A percentile compares a stretch with the other conserved stretches of the same genome.
Evolutionary conservation across 768 basidiomycete genomes (phyloP).

Genomic region (Auriculariales sp.): DNA sequence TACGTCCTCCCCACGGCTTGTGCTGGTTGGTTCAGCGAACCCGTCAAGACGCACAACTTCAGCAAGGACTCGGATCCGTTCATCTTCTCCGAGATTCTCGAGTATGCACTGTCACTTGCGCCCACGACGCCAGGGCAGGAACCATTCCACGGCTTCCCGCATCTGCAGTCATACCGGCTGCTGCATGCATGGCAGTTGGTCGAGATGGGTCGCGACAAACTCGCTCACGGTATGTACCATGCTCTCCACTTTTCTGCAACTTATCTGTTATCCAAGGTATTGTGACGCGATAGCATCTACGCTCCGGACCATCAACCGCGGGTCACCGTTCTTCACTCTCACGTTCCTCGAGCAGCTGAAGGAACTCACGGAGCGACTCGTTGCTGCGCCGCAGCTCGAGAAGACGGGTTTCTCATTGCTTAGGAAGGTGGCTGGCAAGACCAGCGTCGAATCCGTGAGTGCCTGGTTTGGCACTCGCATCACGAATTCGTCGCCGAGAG

Average conservation of each 20-base stretch:
- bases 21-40: constrained; percentile 56
- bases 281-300: constrained; percentile 72
- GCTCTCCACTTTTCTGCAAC: not conserved
- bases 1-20: constrained; percentile 48
- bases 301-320: constrained; percentile 30
- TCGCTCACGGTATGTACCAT: constrained; percentile 53
- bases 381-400: constrained; percentile 56
- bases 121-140: constrained; percentile 74
- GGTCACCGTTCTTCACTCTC: constrained; percentile 52
- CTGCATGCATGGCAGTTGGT: constrained; percentile 61
- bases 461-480: constrained; percentile 86
- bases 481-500: constrained; percentile 94
- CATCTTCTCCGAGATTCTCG: constrained; percentile 78
- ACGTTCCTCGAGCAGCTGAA: constrained; percentile 60
- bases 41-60: constrained; percentile 33
- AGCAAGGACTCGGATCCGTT: constrained; percentile 58
- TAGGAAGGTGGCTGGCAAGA: constrained; percentile 74
- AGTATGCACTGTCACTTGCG: constrained; percentile 77
- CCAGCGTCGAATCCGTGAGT: constrained; percentile 82
- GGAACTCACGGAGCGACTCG: constrained; percentile 63
- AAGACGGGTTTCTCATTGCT: constrained; percentile 77
- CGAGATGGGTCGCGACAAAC: constrained; percentile 65
- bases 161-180: constrained; percentile 79
- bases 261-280: constrained; percentile 45
- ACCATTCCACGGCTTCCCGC: constrained; percentile 62